Evolutionary conservation across 441 rosid species (phyloP).

Genomic region (Syzygium malaccense): DNA sequence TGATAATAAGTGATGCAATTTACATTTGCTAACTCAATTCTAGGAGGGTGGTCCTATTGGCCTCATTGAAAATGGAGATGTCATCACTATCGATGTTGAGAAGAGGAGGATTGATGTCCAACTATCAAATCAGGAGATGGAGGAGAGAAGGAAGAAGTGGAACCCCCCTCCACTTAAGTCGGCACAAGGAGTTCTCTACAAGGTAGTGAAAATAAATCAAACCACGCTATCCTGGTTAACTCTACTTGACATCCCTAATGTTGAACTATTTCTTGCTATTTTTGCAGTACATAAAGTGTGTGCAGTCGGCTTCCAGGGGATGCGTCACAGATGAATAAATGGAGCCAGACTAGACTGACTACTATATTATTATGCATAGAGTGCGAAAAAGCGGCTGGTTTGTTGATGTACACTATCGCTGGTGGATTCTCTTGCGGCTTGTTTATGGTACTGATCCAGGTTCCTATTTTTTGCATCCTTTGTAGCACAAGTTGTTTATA

Average conservation of each 20-base stretch:
- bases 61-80: conserved; percentile 67
- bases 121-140: conserved; percentile 53
- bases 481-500: neutral
- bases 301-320: conserved; percentile 76
- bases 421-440: neutral
- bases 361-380: neutral
- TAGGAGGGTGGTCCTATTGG: conserved; percentile 99
- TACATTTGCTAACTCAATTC: neutral
- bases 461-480: neutral
- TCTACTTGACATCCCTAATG: neutral
- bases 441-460: neutral
- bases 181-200: conserved; percentile 60
- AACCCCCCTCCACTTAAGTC: conserved; percentile 67
- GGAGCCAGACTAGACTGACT: neutral
- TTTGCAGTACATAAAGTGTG: conserved; percentile 89
- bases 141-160: conserved; percentile 67
- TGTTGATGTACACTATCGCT: neutral
- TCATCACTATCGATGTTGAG: conserved; percentile 59
- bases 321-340: conserved; percentile 87
- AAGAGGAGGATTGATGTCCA: conserved; percentile 69
- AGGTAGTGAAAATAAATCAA: conserved; percentile 33
- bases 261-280: neutral
- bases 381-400: neutral
- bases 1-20: neutral
- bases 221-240: neutral